Evolutionary conservation across 1,139 yeast species (phyloP).

Genomic region (Lodderomyces pseudojiufengensis): DNA sequence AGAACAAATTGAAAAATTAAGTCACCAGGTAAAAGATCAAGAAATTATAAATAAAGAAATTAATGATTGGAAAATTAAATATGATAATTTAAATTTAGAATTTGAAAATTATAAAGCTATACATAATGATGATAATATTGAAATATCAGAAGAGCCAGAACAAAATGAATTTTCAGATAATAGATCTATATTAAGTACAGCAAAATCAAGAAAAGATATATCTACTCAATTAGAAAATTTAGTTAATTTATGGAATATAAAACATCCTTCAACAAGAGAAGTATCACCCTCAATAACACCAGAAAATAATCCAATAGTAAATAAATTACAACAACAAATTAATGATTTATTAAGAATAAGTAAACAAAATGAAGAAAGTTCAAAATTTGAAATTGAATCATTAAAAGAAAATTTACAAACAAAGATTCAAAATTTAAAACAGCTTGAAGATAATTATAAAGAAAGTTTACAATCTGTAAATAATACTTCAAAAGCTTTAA

Average conservation of each 20-base stretch:
- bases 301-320: slow-evolving; percentile 27
- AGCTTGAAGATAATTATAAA: slow-evolving; percentile 54
- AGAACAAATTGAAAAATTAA: slow-evolving; percentile 38
- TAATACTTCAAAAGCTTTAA: slow-evolving; percentile 73
- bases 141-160: slow-evolving; percentile 24
- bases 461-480: slow-evolving; percentile 70
- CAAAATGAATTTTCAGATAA: not conserved
- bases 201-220: slow-evolving; percentile 31
- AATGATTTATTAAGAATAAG: slow-evolving; percentile 41
- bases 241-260: slow-evolving; percentile 34
- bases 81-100: slow-evolving; percentile 45
- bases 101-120: slow-evolving; percentile 39
- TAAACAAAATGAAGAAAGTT: slow-evolving; percentile 35
- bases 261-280: slow-evolving; percentile 11
- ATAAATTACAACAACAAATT: slow-evolving; percentile 45
- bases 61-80: slow-evolving; percentile 45
- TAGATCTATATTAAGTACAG: slow-evolving; percentile 28
- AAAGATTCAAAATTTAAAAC: slow-evolving; percentile 34
- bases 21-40: slow-evolving; percentile 43
- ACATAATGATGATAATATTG: slow-evolving; percentile 31
- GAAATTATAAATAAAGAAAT: slow-evolving; percentile 45
- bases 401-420: slow-evolving; percentile 34
- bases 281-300: slow-evolving; percentile 10
- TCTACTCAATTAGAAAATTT: slow-evolving; percentile 39
- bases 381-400: slow-evolving; percentile 30